Percentiles rank a stretch among this genome's conserved stretches.
Conservation (phyloP, 768 basidiomycete species). For the Phylloporus sp. region DNA sequence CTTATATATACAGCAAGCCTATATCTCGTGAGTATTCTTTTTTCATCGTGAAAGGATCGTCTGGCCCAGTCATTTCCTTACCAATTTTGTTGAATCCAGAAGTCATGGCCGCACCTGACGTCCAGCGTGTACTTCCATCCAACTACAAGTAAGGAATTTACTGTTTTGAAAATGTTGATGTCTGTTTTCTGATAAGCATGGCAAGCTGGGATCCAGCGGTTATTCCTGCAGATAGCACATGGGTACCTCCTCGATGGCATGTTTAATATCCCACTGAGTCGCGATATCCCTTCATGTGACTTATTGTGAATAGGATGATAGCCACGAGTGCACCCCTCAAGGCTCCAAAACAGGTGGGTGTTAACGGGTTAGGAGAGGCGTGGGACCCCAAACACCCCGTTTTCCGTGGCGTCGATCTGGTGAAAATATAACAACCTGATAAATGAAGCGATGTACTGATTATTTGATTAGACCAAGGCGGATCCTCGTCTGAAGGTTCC, state of each 20-base stretch:
- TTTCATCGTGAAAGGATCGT: neutral
- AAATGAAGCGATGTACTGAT: neutral
- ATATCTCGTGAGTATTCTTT: neutral
- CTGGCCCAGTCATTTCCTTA: neutral
- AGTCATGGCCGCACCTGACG: conserved; percentile 22
- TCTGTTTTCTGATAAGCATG: neutral
- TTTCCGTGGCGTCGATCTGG: conserved; percentile 24
- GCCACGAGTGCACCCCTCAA: conserved; percentile 4
- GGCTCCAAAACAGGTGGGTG: neutral
- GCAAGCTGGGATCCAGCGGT: conserved; percentile 23
- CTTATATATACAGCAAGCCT: neutral
- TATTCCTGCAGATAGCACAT: conserved; percentile 22
- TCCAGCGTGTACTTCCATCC: conserved; percentile 13
- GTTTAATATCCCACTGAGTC: neutral
- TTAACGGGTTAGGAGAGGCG: conserved; percentile 23
- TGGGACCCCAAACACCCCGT: conserved; percentile 20
- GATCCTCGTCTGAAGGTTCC: conserved; percentile 23
- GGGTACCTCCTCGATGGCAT: conserved; percentile 27
- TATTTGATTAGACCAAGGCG: conserved; percentile 14
- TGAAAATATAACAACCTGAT: neutral
- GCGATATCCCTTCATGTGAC: neutral
- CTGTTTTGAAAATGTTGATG: neutral
- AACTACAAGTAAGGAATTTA: conserved; percentile 15
- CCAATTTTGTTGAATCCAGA: too few relatives aligned
- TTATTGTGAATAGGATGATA: conserved; percentile 17